Conservation (phyloP, 2,329 filamentous ascomycete genomes). For the Eutypa lata region DNA sequence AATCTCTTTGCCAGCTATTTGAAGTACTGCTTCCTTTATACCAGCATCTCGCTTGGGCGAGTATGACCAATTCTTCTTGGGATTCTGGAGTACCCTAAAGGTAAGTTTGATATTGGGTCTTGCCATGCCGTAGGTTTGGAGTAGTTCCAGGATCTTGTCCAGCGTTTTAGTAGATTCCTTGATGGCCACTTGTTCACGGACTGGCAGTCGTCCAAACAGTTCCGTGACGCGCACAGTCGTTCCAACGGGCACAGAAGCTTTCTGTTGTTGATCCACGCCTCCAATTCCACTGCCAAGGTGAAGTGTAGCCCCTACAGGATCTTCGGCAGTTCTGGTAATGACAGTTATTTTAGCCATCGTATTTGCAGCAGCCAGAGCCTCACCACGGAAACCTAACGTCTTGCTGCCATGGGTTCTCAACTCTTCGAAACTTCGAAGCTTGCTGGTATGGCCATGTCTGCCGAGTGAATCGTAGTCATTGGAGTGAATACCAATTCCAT, state of each 20-base stretch:
- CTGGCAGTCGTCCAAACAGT: conserved; percentile 60
- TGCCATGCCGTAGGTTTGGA: conserved; percentile 65
- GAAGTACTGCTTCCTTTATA: conserved; percentile 57
- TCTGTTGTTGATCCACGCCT: conserved; percentile 35
- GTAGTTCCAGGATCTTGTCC: conserved; percentile 53
- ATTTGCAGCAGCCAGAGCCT: conserved; percentile 66
- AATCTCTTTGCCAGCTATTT: conserved; percentile 58
- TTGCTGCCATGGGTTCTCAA: conserved; percentile 52
- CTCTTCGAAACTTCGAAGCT: conserved; percentile 63
- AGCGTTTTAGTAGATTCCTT: conserved; percentile 58
- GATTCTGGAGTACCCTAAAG: conserved; percentile 55
- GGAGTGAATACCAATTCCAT: conserved; percentile 66
- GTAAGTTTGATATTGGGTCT: conserved; percentile 59
- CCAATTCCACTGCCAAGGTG: conserved; percentile 38
- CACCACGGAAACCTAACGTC: conserved; percentile 73
- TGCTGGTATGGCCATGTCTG: conserved; percentile 70
- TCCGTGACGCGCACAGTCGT: conserved; percentile 62
- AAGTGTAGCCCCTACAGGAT: conserved; percentile 54
- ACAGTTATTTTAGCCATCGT: conserved; percentile 58
- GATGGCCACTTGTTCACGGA: conserved; percentile 56
- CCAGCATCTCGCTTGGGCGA: conserved; percentile 49
- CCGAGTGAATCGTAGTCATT: conserved; percentile 62
- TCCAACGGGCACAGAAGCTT: conserved; percentile 57
- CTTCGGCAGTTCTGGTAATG: conserved; percentile 60
- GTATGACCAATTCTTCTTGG: conserved; percentile 59